Evolutionary conservation across 192 early-diverging fungal species (phyloP).

Genomic region (Oehlia diaphana): DNA sequence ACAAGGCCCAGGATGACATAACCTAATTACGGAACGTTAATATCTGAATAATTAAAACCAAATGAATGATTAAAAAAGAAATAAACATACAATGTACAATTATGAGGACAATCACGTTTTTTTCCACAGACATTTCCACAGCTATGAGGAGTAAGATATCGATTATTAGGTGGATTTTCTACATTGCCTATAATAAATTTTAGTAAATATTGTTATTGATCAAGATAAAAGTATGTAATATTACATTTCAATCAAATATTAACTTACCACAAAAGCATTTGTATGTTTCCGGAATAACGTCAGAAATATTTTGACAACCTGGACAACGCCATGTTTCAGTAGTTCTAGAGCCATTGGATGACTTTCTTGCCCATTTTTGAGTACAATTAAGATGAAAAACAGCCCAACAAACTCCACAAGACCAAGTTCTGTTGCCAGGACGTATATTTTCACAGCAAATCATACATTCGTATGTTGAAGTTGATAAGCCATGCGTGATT

Average conservation of each 20-base stretch:
- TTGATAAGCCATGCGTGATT: conserved; percentile 64
- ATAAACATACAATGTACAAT: conserved; percentile 63
- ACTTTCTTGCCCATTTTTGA: conserved; percentile 74
- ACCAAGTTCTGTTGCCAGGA: conserved; percentile 75
- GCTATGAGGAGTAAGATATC: conserved; percentile 76
- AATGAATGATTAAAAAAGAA: not conserved
- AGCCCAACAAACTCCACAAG: conserved; percentile 84
- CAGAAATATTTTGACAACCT: conserved; percentile 78
- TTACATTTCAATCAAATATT: not conserved
- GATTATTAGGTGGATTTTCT: conserved; percentile 63
- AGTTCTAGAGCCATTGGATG: conserved; percentile 29
- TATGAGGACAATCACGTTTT: conserved; percentile 68
- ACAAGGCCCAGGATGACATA: conserved; percentile 94
- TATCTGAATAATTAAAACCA: conserved; percentile 3
- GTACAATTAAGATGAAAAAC: conserved; percentile 90
- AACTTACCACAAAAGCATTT: conserved; percentile 84
- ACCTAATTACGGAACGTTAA: conserved; percentile 36
- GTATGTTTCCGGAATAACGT: conserved; percentile 71
- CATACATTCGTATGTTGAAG: conserved; percentile 90
- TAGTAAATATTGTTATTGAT: not conserved
- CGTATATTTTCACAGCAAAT: conserved; percentile 89
- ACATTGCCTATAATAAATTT: conserved; percentile 44
- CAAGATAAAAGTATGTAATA: not conserved
- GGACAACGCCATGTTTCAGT: conserved; percentile 81
- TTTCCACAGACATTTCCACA: conserved; percentile 81